Conservation (phyloP, 306 rosid genomes). For the Quercus berberidifolia region DNA sequence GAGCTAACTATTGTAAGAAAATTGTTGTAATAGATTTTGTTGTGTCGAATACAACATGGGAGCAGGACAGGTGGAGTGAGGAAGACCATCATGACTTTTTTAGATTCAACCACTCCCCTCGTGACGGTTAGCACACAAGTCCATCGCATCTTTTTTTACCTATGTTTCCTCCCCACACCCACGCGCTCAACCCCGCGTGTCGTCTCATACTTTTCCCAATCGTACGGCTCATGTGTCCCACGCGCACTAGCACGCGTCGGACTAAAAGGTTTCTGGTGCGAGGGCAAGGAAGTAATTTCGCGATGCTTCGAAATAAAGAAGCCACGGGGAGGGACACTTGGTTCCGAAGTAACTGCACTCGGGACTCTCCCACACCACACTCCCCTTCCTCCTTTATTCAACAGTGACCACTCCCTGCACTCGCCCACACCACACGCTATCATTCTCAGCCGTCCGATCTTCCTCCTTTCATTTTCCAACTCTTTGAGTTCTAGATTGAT, state of each 20-base stretch:
- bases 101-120: background rate
- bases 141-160: background rate
- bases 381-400: conserved; percentile 14
- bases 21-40: too few relatives aligned
- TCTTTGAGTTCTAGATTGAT: too few relatives aligned
- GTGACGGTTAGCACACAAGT: background rate
- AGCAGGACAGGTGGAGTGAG: background rate
- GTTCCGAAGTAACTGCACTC: conserved; percentile 54
- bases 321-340: conserved; percentile 38
- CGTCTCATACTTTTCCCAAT: too few relatives aligned
- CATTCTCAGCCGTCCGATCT: background rate
- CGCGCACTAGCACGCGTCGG: background rate
- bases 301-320: conserved; percentile 53
- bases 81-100: background rate
- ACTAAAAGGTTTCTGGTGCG: background rate
- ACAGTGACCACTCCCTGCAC: background rate
- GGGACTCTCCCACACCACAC: conserved; percentile 38
- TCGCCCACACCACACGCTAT: background rate
- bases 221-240: background rate
- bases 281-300: conserved; percentile 23
- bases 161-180: conserved; percentile 2
- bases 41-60: too few relatives aligned
- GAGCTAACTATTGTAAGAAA: too few relatives aligned
- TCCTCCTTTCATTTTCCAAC: too few relatives aligned
- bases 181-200: background rate